These are phyloP conservation scores for Cucurbita pepo DNA, from an alignment of 306 rosid species.

Conservation along the genomic window DNA sequence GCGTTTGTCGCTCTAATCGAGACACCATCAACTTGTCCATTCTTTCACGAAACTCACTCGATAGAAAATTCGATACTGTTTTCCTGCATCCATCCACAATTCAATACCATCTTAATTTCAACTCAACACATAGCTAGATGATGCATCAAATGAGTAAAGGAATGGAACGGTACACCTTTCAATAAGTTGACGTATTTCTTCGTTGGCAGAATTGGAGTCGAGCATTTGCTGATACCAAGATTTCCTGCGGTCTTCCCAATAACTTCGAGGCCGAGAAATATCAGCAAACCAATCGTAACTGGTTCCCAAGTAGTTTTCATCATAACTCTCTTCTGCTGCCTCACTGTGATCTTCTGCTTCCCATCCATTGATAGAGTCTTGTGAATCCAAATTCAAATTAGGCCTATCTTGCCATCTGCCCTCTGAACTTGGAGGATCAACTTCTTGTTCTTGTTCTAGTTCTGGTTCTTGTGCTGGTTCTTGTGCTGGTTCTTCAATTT, in stretches of 20 bases:
- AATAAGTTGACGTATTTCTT: slow-evolving; percentile 58
- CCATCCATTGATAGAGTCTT: slow-evolving; percentile 14
- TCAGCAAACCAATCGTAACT: slow-evolving; percentile 54
- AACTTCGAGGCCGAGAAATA: slow-evolving; percentile 76
- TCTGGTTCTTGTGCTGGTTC: not conserved
- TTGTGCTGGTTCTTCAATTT: not conserved
- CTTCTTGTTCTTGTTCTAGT: not conserved
- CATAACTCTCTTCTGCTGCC: slow-evolving; percentile 15
- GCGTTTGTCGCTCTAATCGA: slow-evolving; percentile 37
- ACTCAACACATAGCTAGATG: too few species aligned
- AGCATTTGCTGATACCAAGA: slow-evolving; percentile 79
- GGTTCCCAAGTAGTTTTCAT: slow-evolving; percentile 14
- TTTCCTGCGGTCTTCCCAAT: slow-evolving; percentile 76
- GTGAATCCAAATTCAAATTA: not conserved
- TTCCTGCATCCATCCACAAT: slow-evolving; percentile 24
- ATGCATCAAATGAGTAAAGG: not conserved
- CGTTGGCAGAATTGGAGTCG: slow-evolving; percentile 35
- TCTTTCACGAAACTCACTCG: slow-evolving; percentile 48
- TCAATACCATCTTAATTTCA: not conserved
- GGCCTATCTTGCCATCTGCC: not conserved
- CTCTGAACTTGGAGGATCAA: not conserved
- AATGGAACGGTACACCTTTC: slow-evolving; percentile 31
- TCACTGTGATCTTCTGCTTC: slow-evolving; percentile 13
- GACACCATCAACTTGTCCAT: slow-evolving; percentile 59
- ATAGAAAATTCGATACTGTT: slow-evolving; percentile 65